Evolutionary conservation across 208 protist species (phyloP).

Genomic region (Leishmania tarentolae): DNA sequence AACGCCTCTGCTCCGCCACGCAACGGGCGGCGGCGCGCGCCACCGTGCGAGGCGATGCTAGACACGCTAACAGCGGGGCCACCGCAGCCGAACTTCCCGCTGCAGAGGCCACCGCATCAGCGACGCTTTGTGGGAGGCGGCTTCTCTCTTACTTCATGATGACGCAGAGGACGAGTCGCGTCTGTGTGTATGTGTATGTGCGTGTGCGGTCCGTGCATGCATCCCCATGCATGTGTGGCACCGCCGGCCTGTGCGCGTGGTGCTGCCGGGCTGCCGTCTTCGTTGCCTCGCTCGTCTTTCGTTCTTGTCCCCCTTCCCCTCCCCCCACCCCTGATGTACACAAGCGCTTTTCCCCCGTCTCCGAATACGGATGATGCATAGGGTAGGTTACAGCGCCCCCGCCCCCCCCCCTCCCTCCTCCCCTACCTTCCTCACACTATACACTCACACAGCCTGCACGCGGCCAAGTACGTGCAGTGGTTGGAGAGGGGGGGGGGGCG

Average conservation of each 20-base stretch:
- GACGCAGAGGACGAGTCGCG: background rate
- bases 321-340: too few species aligned
- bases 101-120: slow-evolving; percentile 63
- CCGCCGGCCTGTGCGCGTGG: background rate
- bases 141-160: slow-evolving; percentile 57
- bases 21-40: background rate
- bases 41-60: slow-evolving; percentile 8
- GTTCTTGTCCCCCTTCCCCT: too few species aligned
- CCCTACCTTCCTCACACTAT: too few species aligned
- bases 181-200: background rate
- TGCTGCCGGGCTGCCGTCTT: background rate
- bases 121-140: slow-evolving; percentile 79
- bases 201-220: background rate
- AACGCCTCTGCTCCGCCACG: background rate
- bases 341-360: background rate
- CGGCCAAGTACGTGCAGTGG: too few species aligned
- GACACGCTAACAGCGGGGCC: slow-evolving; percentile 57
- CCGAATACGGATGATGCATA: background rate
- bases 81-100: slow-evolving; percentile 60
- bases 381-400: background rate
- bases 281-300: background rate
- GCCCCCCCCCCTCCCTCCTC: too few species aligned
- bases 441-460: too few species aligned
- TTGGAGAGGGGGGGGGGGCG: too few species aligned
- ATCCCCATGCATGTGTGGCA: background rate